A percentile compares a stretch with the other conserved stretches of the same genome.
These are phyloP conservation scores for Aspergillus ochraceoroseus DNA, from an alignment of 2,329 filamentous ascomycete genomes.

Conservation along the genomic window DNA sequence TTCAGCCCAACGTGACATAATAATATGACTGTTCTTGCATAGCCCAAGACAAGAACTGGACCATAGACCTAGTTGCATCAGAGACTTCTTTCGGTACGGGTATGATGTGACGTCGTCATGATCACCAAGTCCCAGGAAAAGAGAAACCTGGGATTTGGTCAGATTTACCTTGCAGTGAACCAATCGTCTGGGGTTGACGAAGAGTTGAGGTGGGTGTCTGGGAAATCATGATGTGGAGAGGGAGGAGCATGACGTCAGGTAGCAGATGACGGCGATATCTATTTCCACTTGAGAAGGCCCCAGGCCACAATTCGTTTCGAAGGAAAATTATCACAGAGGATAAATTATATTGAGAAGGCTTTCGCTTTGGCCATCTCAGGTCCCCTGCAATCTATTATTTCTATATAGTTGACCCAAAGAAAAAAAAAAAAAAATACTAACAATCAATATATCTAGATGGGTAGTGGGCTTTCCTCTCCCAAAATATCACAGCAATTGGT, in stretches of 20 bases:
- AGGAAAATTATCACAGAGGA: no score
- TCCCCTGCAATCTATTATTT: no score
- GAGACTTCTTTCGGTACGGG: no score
- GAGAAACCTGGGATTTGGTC: slow-evolving; percentile 1
- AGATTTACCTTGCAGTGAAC: slow-evolving; percentile 13
- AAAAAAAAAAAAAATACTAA: no score
- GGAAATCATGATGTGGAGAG: slow-evolving; percentile 9
- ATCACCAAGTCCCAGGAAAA: slow-evolving; percentile 11
- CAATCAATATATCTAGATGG: no score
- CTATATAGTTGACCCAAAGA: no score
- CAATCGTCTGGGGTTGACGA: slow-evolving; percentile 9
- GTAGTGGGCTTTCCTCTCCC: no score
- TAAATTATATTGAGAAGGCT: no score
- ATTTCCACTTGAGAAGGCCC: not conserved
- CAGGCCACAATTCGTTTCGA: no score
- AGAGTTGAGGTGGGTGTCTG: not conserved
- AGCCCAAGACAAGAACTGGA: not conserved
- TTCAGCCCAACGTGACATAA: slow-evolving; percentile 12
- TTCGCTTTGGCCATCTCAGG: no score
- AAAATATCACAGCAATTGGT: no score
- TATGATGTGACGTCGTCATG: slow-evolving; percentile 33
- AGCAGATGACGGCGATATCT: not conserved
- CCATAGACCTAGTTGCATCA: no score
- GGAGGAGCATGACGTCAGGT: slow-evolving; percentile 10
- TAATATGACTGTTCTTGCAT: not conserved